Evolutionary conservation across 139 green algal genomes (phyloP).

Genomic region (Coelastrella sp.): DNA sequence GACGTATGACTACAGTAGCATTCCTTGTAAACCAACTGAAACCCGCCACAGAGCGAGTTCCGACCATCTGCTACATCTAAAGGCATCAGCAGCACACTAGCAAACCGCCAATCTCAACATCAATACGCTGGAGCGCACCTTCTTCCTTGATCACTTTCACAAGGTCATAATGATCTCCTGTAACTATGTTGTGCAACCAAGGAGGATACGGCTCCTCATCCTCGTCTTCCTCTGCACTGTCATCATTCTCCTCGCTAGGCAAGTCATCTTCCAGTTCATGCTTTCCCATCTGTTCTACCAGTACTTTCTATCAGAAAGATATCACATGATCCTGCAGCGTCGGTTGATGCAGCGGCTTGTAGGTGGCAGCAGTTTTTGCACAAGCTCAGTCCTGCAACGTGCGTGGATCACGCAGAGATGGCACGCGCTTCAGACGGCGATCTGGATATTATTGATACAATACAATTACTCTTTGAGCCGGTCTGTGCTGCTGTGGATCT

Average conservation of each 20-base stretch:
- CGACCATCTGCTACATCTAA: not conserved
- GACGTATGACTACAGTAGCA: not conserved
- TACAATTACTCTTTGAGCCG: too few species aligned
- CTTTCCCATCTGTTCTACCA: not conserved
- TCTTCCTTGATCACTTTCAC: not conserved
- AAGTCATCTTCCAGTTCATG: not conserved
- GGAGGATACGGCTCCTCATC: constrained; percentile 31
- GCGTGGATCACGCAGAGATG: too few species aligned
- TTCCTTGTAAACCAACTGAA: not conserved
- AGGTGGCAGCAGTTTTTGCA: too few species aligned
- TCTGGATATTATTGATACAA: too few species aligned
- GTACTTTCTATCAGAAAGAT: not conserved
- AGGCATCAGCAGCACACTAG: not conserved
- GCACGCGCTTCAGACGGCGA: too few species aligned
- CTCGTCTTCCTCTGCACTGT: constrained; percentile 3
- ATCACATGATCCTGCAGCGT: not conserved
- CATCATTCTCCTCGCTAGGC: not conserved
- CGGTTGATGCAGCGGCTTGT: not conserved
- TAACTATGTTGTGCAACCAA: constrained; percentile 36
- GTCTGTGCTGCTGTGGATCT: too few species aligned
- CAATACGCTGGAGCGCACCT: not conserved
- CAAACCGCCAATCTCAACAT: not conserved
- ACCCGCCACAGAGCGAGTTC: not conserved
- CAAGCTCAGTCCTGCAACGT: too few species aligned
- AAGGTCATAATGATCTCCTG: not conserved